These are phyloP conservation scores for Trichoderma endophyticum DNA, from an alignment of 2,329 filamentous ascomycete genomes.

Conservation along the genomic window DNA sequence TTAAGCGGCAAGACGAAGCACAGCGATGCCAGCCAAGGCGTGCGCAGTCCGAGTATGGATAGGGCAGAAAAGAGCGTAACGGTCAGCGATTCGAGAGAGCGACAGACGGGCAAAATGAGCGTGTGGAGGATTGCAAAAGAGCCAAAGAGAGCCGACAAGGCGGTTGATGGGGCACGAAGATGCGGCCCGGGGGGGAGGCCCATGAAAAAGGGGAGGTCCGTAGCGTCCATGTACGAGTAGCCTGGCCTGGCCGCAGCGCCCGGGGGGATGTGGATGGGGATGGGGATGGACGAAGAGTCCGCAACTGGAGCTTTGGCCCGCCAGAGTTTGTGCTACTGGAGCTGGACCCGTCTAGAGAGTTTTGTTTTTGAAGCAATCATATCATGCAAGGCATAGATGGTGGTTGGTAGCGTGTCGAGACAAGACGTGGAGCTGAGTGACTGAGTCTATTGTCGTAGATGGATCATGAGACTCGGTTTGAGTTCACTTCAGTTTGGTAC, in stretches of 20 bases:
- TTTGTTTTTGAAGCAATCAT: not conserved
- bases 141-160: conserved; percentile 5
- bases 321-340: not conserved
- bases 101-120: conserved; percentile 14
- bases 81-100: conserved; percentile 9
- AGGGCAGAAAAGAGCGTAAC: conserved; percentile 12
- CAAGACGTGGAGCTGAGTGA: not conserved
- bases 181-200: conserved; percentile 17
- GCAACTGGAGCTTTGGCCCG: not conserved
- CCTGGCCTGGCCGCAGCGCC: conserved; percentile 11
- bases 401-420: not conserved
- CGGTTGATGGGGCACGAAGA: conserved; percentile 6
- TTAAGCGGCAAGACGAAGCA: not conserved
- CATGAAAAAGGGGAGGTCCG: conserved; percentile 17
- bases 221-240: not conserved
- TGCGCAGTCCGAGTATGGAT: not conserved
- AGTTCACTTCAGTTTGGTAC: not conserved
- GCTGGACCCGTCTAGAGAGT: not conserved
- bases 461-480: not conserved
- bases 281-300: not conserved
- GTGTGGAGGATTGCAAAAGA: conserved; percentile 11
- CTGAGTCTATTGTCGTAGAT: not conserved
- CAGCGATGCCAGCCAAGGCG: conserved; percentile 9
- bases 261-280: not conserved
- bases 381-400: conserved; percentile 4